Base-by-base conservation (phyloP, 176 grass and related monocot species). In the Ensete ventricosum region DNA sequence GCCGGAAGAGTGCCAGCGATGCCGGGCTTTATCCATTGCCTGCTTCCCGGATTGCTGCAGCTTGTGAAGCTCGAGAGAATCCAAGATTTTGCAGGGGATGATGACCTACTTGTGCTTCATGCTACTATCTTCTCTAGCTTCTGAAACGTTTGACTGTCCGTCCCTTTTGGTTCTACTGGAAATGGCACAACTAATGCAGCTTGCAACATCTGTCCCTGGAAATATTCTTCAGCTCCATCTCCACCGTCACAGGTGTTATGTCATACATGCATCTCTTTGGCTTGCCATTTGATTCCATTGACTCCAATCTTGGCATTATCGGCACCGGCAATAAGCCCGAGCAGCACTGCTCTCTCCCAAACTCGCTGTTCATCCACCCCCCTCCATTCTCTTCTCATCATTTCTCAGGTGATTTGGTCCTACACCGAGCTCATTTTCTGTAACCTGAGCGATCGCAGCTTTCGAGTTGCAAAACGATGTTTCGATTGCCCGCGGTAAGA, bases 31-130 rank as follows among this genome's bases (percentile, higher is more conserved):
- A 82, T 81, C 86, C 87, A 27, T 75, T 85, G 43, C 52, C 80
- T 62, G 78, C 81, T 55, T 78, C 82, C 26, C 71, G 78, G 16
- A 71, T 84, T 24, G 78, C 78, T 80, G 78, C 74, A 54, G 77
- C 80, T 63, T 52, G 43, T 72, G 21, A 52, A 55, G 29, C 2
- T 58, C 84, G 78, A 34, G 86, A 93, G 67, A 86, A 85, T 73
- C 81, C 83, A 85, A 55, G 81, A 64, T 86, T 91, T 73, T 93
- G 80, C 78, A 82, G 88, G 77, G 85, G 87, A 22, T 89, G 78
- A 67, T 67, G 26, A 67, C 9, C 16, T 1, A 29, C 14, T 78
- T 73, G 53, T 17, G 13, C 5, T 48, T 8, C 4, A n/a, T 67
- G 27, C 4, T n/a, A 19, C 19, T 50, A 43, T 4, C 14, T 50